phyloP scores from a whole-genome alignment of 805 yeast genomes.

The Candida verbasci region DNA sequence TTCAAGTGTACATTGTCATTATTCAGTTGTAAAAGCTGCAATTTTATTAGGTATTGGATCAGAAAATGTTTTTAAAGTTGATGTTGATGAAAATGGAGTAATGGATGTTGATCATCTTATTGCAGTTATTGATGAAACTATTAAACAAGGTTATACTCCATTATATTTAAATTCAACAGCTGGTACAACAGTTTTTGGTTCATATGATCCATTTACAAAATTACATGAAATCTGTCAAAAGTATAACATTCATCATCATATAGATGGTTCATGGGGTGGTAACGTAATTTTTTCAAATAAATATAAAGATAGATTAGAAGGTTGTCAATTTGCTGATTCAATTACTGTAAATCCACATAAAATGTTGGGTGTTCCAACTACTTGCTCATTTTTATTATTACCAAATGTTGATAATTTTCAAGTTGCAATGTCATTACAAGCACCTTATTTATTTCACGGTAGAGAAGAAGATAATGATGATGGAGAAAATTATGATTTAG shows the following conservation, averaged over 20 bases:
- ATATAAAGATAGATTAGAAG: constrained; percentile 46
- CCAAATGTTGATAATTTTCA: constrained; percentile 67
- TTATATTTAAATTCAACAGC: constrained; percentile 79
- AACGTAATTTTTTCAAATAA: constrained; percentile 63
- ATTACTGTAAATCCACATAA: constrained; percentile 83
- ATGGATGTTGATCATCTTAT: constrained; percentile 51
- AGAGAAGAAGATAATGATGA: constrained; percentile 40
- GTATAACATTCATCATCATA: constrained; percentile 69
- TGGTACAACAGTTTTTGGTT: constrained; percentile 85
- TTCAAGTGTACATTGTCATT: constrained; percentile 70
- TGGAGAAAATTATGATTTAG: constrained; percentile 68
- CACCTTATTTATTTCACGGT: constrained; percentile 77
- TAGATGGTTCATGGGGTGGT: constrained; percentile 93
- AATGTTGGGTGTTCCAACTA: constrained; percentile 81
- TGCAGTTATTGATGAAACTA: constrained; percentile 38
- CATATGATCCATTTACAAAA: constrained; percentile 64
- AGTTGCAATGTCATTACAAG: constrained; percentile 68
- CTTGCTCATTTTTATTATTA: constrained; percentile 67
- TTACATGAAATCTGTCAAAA: constrained; percentile 52
- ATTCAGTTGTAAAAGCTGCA: constrained; percentile 78
- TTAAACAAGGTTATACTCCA: constrained; percentile 59
- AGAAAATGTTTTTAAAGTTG: constrained; percentile 56
- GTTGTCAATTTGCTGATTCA: constrained; percentile 66
- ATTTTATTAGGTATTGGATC: constrained; percentile 71
- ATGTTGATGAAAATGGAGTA: constrained; percentile 51